These are phyloP conservation scores for Acidiella bohemica DNA, from an alignment of 495 filamentous ascomycete species.

Conservation along the genomic window DNA sequence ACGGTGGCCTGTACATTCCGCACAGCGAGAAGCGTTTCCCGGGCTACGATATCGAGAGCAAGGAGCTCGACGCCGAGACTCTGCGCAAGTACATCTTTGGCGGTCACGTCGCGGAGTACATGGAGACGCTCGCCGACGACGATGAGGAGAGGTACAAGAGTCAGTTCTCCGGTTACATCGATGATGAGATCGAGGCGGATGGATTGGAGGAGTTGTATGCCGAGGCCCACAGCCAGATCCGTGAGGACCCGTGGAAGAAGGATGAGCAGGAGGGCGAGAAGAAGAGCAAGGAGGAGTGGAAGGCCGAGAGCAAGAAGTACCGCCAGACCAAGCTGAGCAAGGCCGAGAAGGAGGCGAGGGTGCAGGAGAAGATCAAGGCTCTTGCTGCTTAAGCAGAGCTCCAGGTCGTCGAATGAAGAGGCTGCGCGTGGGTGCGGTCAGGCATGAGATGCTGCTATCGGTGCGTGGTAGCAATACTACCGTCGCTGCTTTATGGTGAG, in stretches of 20 bases:
- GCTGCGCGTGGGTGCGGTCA: neutral
- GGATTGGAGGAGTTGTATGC: slow-evolving; percentile 92
- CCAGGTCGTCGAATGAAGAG: neutral
- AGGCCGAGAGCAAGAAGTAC: slow-evolving; percentile 89
- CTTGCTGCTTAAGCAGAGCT: slow-evolving; percentile 32
- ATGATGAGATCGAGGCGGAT: slow-evolving; percentile 91
- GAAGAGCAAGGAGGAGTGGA: slow-evolving; percentile 96
- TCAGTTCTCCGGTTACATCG: slow-evolving; percentile 94
- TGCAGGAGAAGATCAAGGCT: slow-evolving; percentile 68
- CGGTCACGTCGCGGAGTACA: slow-evolving; percentile 98
- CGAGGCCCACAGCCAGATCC: slow-evolving; percentile 92
- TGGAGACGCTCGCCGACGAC: slow-evolving; percentile 98
- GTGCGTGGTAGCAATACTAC: no score
- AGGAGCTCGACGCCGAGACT: slow-evolving; percentile 92
- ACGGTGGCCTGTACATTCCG: slow-evolving; percentile 91
- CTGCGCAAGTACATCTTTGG: slow-evolving; percentile 99
- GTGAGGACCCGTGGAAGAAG: slow-evolving; percentile 96
- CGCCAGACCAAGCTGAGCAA: slow-evolving; percentile 58
- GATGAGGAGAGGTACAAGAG: slow-evolving; percentile 99
- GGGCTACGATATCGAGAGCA: slow-evolving; percentile 87
- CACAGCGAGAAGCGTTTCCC: slow-evolving; percentile 99
- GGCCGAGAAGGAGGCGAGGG: slow-evolving; percentile 60
- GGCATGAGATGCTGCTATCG: no score
- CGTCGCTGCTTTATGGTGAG: no score
- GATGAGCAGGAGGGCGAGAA: slow-evolving; percentile 53